These are phyloP conservation scores for Linderniella brevidens DNA, from an alignment of 257 asterid species.

Conservation along the genomic window DNA sequence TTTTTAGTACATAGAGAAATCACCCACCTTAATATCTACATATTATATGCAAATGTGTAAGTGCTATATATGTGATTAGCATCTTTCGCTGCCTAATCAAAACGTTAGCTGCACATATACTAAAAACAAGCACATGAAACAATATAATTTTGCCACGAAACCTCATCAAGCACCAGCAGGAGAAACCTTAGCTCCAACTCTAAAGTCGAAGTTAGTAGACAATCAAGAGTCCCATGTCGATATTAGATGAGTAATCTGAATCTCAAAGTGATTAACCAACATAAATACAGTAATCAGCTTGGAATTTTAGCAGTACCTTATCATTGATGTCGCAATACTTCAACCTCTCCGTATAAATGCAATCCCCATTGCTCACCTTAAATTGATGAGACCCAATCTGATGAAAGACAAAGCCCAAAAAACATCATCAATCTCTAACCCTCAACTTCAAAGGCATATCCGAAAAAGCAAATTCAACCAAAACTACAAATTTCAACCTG, in stretches of 20 bases:
- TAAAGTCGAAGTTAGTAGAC: neutral
- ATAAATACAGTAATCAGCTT: constrained; percentile 2
- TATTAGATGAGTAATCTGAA: constrained; percentile 1
- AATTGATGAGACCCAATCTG: constrained; percentile 95
- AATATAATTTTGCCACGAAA: too few relatives aligned
- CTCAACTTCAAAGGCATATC: neutral
- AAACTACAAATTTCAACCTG: constrained; percentile 30
- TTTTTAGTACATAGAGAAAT: constrained; percentile 7
- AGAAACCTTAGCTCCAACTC: too few relatives aligned
- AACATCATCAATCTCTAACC: neutral
- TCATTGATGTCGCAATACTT: constrained; percentile 81
- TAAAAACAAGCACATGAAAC: too few relatives aligned
- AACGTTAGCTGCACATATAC: too few relatives aligned
- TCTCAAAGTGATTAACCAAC: neutral
- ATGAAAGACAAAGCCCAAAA: constrained; percentile 4
- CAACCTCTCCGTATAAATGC: constrained; percentile 59
- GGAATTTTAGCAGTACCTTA: constrained; percentile 32
- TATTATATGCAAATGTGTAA: neutral
- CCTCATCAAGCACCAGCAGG: too few relatives aligned
- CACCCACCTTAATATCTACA: constrained; percentile 5
- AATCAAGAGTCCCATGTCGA: too few relatives aligned
- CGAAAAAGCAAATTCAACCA: neutral
- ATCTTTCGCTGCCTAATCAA: too few relatives aligned
- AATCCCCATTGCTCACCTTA: constrained; percentile 85
- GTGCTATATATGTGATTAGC: too few relatives aligned